A percentile compares a stretch with the other conserved stretches of the same genome.
These are phyloP conservation scores for Kodamaea hsintzibuensis DNA, from an alignment of 805 yeast species.

Conservation along the genomic window DNA sequence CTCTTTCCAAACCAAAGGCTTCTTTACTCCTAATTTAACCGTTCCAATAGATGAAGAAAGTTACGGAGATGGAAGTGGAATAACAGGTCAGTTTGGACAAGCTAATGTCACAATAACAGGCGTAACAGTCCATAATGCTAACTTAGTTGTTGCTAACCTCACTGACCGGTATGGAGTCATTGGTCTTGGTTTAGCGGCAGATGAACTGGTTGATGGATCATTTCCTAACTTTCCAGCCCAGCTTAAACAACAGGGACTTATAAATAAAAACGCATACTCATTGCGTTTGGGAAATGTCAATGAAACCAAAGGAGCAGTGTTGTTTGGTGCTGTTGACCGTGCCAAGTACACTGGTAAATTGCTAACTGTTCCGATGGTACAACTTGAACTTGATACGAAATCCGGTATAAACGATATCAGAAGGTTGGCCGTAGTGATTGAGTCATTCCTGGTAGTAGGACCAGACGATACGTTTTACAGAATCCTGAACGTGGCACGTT, in stretches of 20 bases:
- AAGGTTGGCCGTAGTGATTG: not conserved
- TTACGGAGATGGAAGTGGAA: not conserved
- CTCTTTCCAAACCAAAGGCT: not conserved
- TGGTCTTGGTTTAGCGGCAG: constrained; percentile 68
- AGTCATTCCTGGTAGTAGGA: not conserved
- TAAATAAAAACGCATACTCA: constrained; percentile 35
- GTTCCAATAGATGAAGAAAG: not conserved
- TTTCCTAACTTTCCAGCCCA: constrained; percentile 42
- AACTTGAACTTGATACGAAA: not conserved
- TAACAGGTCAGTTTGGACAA: not conserved
- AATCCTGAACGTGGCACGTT: not conserved
- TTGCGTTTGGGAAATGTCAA: constrained; percentile 31
- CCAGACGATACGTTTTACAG: not conserved
- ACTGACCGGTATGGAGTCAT: constrained; percentile 52
- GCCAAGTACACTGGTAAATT: constrained; percentile 39
- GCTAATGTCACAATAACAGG: not conserved
- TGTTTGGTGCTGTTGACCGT: constrained; percentile 47
- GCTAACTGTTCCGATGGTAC: constrained; percentile 26
- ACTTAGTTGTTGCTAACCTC: not conserved
- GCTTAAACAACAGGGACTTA: constrained; percentile 32
- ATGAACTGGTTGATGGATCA: constrained; percentile 60
- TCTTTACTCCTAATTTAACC: not conserved
- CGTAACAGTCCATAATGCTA: not conserved
- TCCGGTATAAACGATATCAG: not conserved
- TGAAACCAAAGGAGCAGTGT: constrained; percentile 31